phyloP scores from a whole-genome alignment of 2,329 filamentous ascomycete species.

The Apiospora malaysiana region DNA sequence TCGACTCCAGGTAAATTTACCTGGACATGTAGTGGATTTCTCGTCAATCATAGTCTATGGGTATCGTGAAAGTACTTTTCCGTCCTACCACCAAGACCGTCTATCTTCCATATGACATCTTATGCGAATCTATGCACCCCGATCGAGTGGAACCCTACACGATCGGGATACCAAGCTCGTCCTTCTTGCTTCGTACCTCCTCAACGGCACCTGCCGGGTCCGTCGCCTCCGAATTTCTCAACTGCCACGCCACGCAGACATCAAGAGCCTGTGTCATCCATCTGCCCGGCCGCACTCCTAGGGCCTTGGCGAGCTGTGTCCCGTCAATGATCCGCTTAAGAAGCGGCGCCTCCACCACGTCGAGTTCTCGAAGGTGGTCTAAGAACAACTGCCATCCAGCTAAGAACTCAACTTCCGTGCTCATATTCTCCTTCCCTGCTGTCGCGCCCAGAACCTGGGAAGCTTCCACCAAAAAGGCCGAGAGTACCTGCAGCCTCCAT shows the following conservation, averaged over 20 bases:
- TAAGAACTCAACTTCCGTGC: constrained; percentile 47
- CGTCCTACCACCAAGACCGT: not conserved
- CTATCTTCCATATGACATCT: not conserved
- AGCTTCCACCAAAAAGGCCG: constrained; percentile 69
- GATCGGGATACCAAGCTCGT: constrained; percentile 56
- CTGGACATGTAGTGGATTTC: not conserved
- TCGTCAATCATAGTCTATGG: constrained; percentile 6
- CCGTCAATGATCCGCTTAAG: constrained; percentile 76
- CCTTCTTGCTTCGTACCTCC: constrained; percentile 57
- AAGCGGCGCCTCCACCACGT: constrained; percentile 62
- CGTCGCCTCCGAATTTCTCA: constrained; percentile 73
- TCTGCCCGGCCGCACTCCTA: constrained; percentile 75
- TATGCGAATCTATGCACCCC: not conserved
- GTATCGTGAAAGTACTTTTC: constrained; percentile 15
- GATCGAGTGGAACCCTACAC: not conserved
- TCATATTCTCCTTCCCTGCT: constrained; percentile 29
- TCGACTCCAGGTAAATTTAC: too few relatives aligned
- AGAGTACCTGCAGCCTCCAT: constrained; percentile 76
- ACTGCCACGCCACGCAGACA: constrained; percentile 85
- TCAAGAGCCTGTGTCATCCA: constrained; percentile 86
- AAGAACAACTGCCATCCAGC: constrained; percentile 60
- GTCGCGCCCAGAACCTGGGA: constrained; percentile 42
- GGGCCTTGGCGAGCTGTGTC: constrained; percentile 69
- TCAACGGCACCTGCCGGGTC: constrained; percentile 66
- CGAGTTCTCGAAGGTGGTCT: constrained; percentile 58